phyloP scores from a whole-genome alignment of 2,329 filamentous ascomycete genomes.

The Pseudogymnoascus sp. region DNA sequence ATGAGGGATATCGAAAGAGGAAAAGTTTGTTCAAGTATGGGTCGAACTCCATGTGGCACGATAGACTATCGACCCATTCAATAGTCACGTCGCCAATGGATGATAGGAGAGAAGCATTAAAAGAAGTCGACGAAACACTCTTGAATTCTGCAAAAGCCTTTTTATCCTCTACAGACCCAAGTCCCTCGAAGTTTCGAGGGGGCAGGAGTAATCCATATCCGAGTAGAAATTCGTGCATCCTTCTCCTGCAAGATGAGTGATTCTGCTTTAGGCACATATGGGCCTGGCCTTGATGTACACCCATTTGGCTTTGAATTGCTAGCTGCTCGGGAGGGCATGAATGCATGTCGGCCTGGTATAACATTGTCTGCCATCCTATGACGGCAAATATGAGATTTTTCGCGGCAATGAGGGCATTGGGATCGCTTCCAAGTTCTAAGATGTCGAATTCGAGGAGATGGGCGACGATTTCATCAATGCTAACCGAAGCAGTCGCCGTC shows the following conservation, averaged over 20 bases:
- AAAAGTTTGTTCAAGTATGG: conserved; percentile 16
- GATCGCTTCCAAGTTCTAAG: too few relatives aligned
- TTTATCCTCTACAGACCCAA: conserved; percentile 13
- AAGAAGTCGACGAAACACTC: conserved; percentile 10
- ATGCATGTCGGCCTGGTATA: too few relatives aligned
- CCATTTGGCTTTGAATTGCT: too few relatives aligned
- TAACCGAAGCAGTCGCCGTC: too few relatives aligned
- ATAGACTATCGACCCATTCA: conserved; percentile 19
- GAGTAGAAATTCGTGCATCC: conserved; percentile 16
- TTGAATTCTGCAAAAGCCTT: conserved; percentile 10
- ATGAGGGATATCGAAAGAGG: conserved; percentile 22
- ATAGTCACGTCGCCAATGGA: conserved; percentile 16
- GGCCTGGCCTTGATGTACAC: too few relatives aligned
- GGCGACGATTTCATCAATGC: too few relatives aligned
- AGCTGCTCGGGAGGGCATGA: too few relatives aligned
- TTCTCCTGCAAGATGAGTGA: not conserved
- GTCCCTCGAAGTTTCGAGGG: conserved; percentile 13
- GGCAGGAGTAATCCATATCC: conserved; percentile 21
- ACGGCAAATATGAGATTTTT: too few relatives aligned
- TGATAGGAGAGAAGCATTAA: conserved; percentile 18
- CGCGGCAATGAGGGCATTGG: too few relatives aligned
- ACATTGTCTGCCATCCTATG: too few relatives aligned
- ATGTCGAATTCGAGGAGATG: too few relatives aligned
- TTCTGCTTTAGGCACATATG: conserved; percentile 16
- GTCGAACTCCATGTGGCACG: conserved; percentile 23